Evolutionary conservation across 140 eudicot species (phyloP).

Genomic region (Ambrosia hybrid): DNA sequence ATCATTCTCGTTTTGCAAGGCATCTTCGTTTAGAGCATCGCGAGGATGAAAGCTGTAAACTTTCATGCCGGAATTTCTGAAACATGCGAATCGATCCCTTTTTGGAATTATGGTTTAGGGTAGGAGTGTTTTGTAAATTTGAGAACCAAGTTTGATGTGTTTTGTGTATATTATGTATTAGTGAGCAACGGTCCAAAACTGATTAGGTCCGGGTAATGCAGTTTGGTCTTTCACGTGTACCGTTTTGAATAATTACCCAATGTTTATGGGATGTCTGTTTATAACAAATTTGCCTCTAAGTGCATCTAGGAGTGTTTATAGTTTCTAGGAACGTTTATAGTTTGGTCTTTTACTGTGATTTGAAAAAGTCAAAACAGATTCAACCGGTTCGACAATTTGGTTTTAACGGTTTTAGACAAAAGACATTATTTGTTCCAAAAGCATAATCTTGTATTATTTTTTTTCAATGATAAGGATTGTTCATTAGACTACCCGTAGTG

Average conservation of each 20-base stretch:
- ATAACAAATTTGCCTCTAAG: neutral
- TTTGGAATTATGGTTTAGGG: constrained; percentile 27
- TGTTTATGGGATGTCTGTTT: constrained; percentile 13
- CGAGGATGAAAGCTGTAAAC: constrained; percentile 27
- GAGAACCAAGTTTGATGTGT: constrained; percentile 21
- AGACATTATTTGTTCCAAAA: too few species aligned
- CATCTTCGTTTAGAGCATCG: constrained; percentile 46
- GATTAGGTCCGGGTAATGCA: constrained; percentile 14
- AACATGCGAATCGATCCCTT: constrained; percentile 10
- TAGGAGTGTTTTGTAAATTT: constrained; percentile 30
- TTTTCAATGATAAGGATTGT: too few species aligned
- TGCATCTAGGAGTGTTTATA: too few species aligned
- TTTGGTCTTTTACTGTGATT: too few species aligned
- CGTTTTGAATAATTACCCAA: constrained; percentile 22
- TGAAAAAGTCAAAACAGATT: too few species aligned
- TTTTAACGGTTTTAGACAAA: too few species aligned
- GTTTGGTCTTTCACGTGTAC: constrained; percentile 15
- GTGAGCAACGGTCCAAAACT: neutral
- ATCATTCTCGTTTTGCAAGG: constrained; percentile 66
- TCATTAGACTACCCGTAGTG: too few species aligned
- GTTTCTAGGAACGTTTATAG: too few species aligned
- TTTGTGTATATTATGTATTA: constrained; percentile 37
- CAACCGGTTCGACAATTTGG: too few species aligned
- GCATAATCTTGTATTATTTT: too few species aligned
- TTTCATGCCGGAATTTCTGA: constrained; percentile 7